Percentiles rank a stretch among this genome's conserved stretches.
These are phyloP conservation scores for Orobanche coerulescens DNA, from an alignment of 257 asterid genomes.

Conservation along the genomic window DNA sequence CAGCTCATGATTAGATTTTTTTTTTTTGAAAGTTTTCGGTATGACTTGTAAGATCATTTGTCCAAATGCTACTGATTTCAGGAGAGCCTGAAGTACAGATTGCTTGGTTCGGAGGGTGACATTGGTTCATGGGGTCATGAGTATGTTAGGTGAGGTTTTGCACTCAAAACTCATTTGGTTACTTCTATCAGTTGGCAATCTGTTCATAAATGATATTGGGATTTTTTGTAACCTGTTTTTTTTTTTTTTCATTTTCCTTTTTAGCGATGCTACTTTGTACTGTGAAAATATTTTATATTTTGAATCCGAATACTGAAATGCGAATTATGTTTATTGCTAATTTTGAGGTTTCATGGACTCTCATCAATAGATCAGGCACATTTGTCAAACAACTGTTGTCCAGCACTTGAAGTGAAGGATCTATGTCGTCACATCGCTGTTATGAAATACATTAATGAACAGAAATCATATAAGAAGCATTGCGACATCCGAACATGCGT, in stretches of 20 bases:
- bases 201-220: slow-evolving; percentile 1
- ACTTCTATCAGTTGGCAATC: slow-evolving; percentile 1
- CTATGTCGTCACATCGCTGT: background rate
- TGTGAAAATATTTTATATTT: slow-evolving; percentile 4
- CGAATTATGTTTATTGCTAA: background rate
- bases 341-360: background rate
- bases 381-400: background rate
- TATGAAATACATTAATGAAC: background rate
- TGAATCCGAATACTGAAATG: background rate
- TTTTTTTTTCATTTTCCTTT: background rate
- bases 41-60: background rate
- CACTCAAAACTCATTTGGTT: background rate
- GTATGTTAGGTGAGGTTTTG: slow-evolving; percentile 68
- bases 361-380: background rate
- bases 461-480: background rate
- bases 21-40: slow-evolving; percentile 8
- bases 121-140: slow-evolving; percentile 99
- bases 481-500: background rate
- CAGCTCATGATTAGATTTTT: slow-evolving; percentile 15
- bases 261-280: background rate
- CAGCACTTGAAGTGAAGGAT: background rate
- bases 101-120: slow-evolving; percentile 81
- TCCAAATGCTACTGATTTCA: slow-evolving; percentile 32
- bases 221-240: background rate
- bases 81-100: slow-evolving; percentile 95